Evolutionary conservation across 768 basidiomycete species (phyloP), one percentile per base, ranked within the genome.

Genomic region (Lyophyllum atratum): DNA sequence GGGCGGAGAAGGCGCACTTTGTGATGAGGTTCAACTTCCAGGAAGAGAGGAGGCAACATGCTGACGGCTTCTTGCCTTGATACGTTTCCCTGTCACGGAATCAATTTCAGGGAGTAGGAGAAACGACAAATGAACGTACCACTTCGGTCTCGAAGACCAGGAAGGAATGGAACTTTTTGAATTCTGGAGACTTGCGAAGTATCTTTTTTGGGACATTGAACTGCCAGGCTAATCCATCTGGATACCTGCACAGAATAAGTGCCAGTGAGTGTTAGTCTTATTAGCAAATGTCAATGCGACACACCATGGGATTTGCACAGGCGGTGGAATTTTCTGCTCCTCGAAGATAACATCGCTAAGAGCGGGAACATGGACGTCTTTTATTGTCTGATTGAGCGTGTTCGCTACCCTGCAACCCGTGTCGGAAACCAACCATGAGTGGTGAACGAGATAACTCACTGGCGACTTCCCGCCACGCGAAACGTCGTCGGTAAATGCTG

Each of bases 141-240:
- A 95, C 92, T 76, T 98, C 97, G 0, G 97, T 98, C 75, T 99
- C 97, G 61, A 93, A 95, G 0, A 99, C 96, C 26, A 99, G 77
- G 74, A 98, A 98, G 1, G 90, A 86, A 69, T 98, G 97, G 62
- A 99, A 98, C 67, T 86, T 90, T 66, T 92, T 93, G 78, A 97
- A 96, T 66, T 95, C 92, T 6, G 87, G 86, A 4, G 85, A 85
- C 67, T 92, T 96, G 50, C 97, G 84, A 31, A 99, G 75, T 1
- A 90, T 86, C 52, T 88, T 86, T 70, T 98, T 98, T 9, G 92
- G 83, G 1, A 96, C 89, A 63, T 95, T 92, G 70, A 98, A 85
- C 64, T 97, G 93, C 97, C 97, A 99, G 10, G 92, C 97, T 12
- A 97, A 81, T n/a, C 88, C 88, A 11, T 89, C 89, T 11, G 96